Percentiles rank a stretch among this genome's conserved stretches.
phyloP scores from a whole-genome alignment of 176 grass and related monocot species.

The Tillandsia leiboldiana region DNA sequence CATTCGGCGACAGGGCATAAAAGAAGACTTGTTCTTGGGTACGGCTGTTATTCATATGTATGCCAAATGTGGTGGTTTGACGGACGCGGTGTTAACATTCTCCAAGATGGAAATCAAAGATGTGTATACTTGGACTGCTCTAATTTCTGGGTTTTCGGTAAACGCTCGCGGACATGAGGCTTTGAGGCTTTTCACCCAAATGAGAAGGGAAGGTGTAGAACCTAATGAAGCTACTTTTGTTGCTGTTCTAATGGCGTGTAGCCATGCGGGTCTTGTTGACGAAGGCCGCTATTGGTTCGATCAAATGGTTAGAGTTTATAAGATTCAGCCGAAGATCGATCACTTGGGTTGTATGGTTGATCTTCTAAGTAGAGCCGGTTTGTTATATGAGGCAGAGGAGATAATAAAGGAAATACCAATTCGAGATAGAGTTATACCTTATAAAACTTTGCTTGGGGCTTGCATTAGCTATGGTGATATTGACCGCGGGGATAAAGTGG shows the following conservation, averaged over 20 bases:
- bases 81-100: conserved; percentile 9
- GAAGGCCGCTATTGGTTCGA: neutral
- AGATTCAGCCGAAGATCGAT: neutral
- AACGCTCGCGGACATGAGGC: neutral
- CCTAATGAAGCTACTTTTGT: neutral
- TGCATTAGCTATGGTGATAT: neutral
- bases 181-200: neutral
- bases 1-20: neutral
- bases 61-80: conserved; percentile 21
- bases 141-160: conserved; percentile 9
- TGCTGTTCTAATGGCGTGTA: conserved; percentile 1
- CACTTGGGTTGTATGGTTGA: neutral
- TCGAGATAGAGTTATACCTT: neutral
- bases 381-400: neutral
- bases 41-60: conserved; percentile 24
- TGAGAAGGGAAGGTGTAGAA: neutral
- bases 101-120: conserved; percentile 6
- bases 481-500: neutral
- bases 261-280: conserved; percentile 1
- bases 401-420: neutral
- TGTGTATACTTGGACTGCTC: conserved; percentile 19
- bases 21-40: neutral
- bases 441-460: neutral
- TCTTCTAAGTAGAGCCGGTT: neutral
- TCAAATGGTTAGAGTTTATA: neutral